A percentile compares a stretch with the other conserved stretches of the same genome.
Evolutionary conservation across 1,284 basidiomycete species (phyloP).

Genomic region (Coniophora puteana): DNA sequence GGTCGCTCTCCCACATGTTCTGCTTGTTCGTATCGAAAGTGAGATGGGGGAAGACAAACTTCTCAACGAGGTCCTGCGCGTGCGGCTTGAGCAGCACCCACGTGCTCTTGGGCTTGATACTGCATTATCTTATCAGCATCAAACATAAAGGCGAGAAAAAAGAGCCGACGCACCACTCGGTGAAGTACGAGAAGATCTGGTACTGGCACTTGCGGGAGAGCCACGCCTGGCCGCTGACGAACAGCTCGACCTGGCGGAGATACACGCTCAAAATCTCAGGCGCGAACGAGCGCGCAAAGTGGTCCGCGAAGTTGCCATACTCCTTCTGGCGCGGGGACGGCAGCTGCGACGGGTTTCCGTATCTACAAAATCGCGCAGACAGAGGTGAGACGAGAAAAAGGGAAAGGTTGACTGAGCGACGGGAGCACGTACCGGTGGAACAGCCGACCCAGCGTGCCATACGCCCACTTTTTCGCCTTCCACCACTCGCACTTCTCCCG

Average conservation of each 20-base stretch:
- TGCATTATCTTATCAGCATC: conserved; percentile 28
- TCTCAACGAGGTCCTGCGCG: conserved; percentile 66
- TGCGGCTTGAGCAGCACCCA: conserved; percentile 85
- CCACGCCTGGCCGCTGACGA: conserved; percentile 70
- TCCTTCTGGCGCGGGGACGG: conserved; percentile 65
- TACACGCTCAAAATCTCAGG: conserved; percentile 83
- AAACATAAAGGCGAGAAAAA: not conserved
- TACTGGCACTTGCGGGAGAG: conserved; percentile 79
- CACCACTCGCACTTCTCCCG: conserved; percentile 81
- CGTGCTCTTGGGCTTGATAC: conserved; percentile 85
- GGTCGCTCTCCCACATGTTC: conserved; percentile 73
- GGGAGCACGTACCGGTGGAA: conserved; percentile 61
- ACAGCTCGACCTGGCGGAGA: conserved; percentile 71
- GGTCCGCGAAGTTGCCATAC: conserved; percentile 69
- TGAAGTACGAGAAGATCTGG: conserved; percentile 78
- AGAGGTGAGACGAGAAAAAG: not conserved
- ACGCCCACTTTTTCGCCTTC: conserved; percentile 90
- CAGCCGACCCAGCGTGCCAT: conserved; percentile 65
- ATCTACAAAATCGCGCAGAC: conserved; percentile 37
- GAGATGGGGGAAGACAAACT: conserved; percentile 83
- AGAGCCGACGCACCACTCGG: conserved; percentile 63
- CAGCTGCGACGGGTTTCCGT: conserved; percentile 82
- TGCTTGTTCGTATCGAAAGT: conserved; percentile 68
- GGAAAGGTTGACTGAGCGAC: not conserved
- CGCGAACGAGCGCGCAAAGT: conserved; percentile 76